phyloP scores from a whole-genome alignment of 352 stramenopile genomes.

The Pythium scleroteichum region DNA sequence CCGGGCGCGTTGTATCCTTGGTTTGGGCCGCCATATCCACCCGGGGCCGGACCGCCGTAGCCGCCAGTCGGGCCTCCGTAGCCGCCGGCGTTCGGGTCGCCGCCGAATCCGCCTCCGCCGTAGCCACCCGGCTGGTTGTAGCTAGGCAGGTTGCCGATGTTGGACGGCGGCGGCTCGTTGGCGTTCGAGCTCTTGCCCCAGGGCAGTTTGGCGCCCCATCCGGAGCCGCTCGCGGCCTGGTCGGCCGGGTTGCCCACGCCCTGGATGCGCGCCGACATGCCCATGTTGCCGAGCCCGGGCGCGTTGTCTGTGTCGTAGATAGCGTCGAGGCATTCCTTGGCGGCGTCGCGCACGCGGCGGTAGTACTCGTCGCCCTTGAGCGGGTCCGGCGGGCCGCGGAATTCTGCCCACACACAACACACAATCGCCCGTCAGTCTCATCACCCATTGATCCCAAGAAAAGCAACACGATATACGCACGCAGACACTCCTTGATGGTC shows the following conservation, averaged over 20 bases:
- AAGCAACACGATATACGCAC: constrained; percentile 46
- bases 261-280: constrained; percentile 83
- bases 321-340: constrained; percentile 94
- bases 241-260: constrained; percentile 71
- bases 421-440: background rate
- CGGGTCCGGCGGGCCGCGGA: constrained; percentile 90
- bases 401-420: constrained; percentile 52
- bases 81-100: constrained; percentile 11
- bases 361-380: constrained; percentile 95
- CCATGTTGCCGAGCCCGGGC: constrained; percentile 60
- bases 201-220: constrained; percentile 75
- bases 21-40: constrained; percentile 36
- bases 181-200: constrained; percentile 64
- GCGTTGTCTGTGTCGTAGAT: constrained; percentile 91
- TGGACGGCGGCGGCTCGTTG: constrained; percentile 47
- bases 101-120: constrained; percentile 28
- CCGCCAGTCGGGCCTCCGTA: constrained; percentile 11
- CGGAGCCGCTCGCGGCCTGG: constrained; percentile 37
- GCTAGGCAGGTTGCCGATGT: constrained; percentile 52
- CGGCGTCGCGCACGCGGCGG: constrained; percentile 88
- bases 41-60: constrained; percentile 16
- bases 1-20: constrained; percentile 25
- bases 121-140: constrained; percentile 61
- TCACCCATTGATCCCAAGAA: no score
- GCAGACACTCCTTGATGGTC: constrained; percentile 92